Percentiles rank a stretch among this genome's conserved stretches.
Conservation (phyloP, 2,329 filamentous ascomycete species). For the Diaporthe caulivora region DNA sequence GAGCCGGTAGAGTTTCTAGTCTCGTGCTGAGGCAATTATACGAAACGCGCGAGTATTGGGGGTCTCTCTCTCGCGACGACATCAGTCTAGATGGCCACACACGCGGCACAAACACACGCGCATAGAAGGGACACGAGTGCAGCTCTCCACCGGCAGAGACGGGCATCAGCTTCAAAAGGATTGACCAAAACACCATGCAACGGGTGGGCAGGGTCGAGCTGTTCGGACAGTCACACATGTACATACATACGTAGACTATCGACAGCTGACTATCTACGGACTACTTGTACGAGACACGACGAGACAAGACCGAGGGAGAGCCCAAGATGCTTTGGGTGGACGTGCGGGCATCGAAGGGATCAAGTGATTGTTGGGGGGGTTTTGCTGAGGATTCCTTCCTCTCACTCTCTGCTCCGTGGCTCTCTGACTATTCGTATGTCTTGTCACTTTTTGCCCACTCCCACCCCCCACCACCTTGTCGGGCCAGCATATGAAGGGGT, state of each 20-base stretch:
- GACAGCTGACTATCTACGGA: not conserved
- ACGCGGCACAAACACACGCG: too few relatives aligned
- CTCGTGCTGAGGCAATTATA: conserved; percentile 16
- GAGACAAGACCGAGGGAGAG: not conserved
- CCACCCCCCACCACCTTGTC: not conserved
- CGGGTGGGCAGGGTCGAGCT: not conserved
- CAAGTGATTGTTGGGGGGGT: not conserved
- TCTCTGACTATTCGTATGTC: not conserved
- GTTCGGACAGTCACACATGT: too few relatives aligned
- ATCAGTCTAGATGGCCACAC: too few relatives aligned
- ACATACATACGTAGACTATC: too few relatives aligned
- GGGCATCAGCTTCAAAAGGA: not conserved
- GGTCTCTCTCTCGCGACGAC: not conserved
- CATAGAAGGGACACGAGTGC: too few relatives aligned
- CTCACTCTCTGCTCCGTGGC: not conserved
- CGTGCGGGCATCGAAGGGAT: not conserved
- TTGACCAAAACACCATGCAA: not conserved
- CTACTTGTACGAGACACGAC: not conserved
- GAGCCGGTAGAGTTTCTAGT: not conserved
- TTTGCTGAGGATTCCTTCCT: too few relatives aligned
- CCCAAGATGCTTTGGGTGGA: not conserved
- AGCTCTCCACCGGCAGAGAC: not conserved
- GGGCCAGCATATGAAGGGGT: conserved; percentile 14
- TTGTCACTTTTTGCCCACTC: too few relatives aligned
- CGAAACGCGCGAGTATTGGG: conserved; percentile 3